A percentile compares a stretch with the other conserved stretches of the same genome.
phyloP scores from a whole-genome alignment of 2,329 filamentous ascomycete species.

The Phialophora tarda region DNA sequence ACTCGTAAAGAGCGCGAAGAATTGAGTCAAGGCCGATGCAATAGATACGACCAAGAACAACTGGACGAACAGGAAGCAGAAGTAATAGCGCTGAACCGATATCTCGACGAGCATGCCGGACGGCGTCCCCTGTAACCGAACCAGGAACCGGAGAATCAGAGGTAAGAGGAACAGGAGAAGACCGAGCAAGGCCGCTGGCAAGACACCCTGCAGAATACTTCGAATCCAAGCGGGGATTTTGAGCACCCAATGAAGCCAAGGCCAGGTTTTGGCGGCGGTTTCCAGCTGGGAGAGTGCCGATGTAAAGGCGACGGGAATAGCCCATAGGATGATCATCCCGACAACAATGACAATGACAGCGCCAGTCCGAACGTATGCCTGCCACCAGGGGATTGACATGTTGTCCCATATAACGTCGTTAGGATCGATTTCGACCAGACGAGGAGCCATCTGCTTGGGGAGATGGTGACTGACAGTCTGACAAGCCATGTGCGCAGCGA shows the following conservation, averaged over 20 bases:
- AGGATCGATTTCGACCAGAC: conserved; percentile 90
- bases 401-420: conserved; percentile 96
- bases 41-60: conserved; percentile 93
- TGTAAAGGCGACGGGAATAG: conserved; percentile 87
- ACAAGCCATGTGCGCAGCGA: conserved; percentile 97
- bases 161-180: conserved; percentile 82
- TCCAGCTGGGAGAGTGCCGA: conserved; percentile 80
- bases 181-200: conserved; percentile 78
- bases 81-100: conserved; percentile 91
- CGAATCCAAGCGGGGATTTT: conserved; percentile 65
- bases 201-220: conserved; percentile 78
- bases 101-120: conserved; percentile 80
- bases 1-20: conserved; percentile 67
- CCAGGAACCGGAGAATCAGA: conserved; percentile 74
- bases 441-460: conserved; percentile 90
- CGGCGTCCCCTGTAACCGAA: conserved; percentile 76
- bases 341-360: conserved; percentile 69
- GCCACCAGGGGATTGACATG: conserved; percentile 95
- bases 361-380: conserved; percentile 74
- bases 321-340: conserved; percentile 85
- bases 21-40: conserved; percentile 72
- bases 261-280: conserved; percentile 66
- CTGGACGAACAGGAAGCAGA: conserved; percentile 91
- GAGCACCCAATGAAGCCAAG: conserved; percentile 74
- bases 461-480: conserved; percentile 89